phyloP scores from a whole-genome alignment of 495 filamentous ascomycete species.

The Chaetomidium leptoderma region DNA sequence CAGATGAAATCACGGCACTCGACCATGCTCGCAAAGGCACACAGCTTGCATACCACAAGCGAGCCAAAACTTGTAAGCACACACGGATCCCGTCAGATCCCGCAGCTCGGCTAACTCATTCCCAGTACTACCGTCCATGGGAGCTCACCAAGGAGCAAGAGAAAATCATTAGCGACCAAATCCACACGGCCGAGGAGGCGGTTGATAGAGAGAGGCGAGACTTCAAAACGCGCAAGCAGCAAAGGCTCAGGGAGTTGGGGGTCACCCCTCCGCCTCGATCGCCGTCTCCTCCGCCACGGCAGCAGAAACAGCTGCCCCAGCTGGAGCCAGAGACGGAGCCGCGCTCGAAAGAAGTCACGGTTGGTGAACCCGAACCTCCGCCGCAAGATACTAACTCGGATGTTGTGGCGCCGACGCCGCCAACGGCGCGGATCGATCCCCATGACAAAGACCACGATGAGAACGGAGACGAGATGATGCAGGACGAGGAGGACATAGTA shows the following conservation, averaged over 20 bases:
- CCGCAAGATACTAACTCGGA: conserved; percentile 41
- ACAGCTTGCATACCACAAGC: conserved; percentile 67
- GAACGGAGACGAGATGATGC: conserved; percentile 66
- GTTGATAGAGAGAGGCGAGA: conserved; percentile 45
- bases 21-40: conserved; percentile 66
- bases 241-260: conserved; percentile 29
- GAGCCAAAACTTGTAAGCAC: conserved; percentile 71
- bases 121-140: conserved; percentile 87
- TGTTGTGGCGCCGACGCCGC: conserved; percentile 9
- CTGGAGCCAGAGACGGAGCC: not conserved
- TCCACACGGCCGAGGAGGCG: conserved; percentile 41
- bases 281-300: conserved; percentile 5
- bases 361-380: conserved; percentile 47
- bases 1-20: conserved; percentile 79
- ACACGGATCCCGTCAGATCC: not conserved
- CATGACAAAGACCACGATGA: conserved; percentile 53
- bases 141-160: conserved; percentile 56
- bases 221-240: conserved; percentile 39
- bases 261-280: conserved; percentile 25
- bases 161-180: conserved; percentile 44
- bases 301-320: not conserved
- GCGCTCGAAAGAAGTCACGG: conserved; percentile 29
- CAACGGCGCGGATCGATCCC: conserved; percentile 21
- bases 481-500: conserved; percentile 78
- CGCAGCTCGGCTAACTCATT: conserved; percentile 32